Evolutionary conservation across 1,284 basidiomycete species (phyloP).

Genomic region (Gyrodon tennesseensis): DNA sequence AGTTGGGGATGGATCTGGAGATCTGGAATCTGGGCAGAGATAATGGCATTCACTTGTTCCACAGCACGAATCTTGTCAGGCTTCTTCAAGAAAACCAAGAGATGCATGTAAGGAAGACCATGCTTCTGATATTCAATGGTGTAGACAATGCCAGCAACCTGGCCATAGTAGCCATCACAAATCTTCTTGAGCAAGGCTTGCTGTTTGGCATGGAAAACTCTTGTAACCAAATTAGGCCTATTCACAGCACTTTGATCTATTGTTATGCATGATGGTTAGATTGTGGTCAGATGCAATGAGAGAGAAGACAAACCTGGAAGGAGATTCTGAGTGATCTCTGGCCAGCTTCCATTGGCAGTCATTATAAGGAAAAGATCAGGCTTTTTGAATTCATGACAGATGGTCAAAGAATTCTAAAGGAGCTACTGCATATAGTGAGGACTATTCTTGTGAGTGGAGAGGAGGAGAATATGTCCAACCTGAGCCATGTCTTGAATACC

Average conservation of each 20-base stretch:
- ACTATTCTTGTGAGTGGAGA: conserved; percentile 7
- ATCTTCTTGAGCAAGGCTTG: conserved; percentile 42
- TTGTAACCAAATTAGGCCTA: conserved; percentile 50
- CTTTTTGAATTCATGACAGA: conserved; percentile 1
- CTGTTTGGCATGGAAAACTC: conserved; percentile 51
- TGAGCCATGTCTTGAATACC: conserved; percentile 4
- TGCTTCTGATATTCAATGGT: conserved; percentile 26
- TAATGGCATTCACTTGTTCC: background rate
- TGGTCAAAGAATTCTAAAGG: conserved; percentile 5
- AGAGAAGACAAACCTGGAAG: background rate
- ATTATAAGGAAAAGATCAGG: conserved; percentile 9
- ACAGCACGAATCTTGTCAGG: conserved; percentile 10
- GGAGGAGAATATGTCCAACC: conserved; percentile 3
- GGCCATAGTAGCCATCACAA: conserved; percentile 17
- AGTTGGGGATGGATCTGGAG: background rate
- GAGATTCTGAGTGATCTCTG: background rate
- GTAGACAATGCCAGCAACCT: conserved; percentile 13
- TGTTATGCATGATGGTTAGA: too few relatives aligned
- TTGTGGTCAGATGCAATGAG: too few relatives aligned
- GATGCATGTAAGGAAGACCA: conserved; percentile 40
- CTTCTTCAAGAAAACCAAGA: conserved; percentile 25
- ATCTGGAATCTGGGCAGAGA: conserved; percentile 18
- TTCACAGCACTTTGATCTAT: conserved; percentile 45
- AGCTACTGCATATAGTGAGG: conserved; percentile 7
- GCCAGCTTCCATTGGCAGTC: conserved; percentile 3